phyloP scores from a whole-genome alignment of 306 rosid species.

The Prinsepia uniflora region DNA sequence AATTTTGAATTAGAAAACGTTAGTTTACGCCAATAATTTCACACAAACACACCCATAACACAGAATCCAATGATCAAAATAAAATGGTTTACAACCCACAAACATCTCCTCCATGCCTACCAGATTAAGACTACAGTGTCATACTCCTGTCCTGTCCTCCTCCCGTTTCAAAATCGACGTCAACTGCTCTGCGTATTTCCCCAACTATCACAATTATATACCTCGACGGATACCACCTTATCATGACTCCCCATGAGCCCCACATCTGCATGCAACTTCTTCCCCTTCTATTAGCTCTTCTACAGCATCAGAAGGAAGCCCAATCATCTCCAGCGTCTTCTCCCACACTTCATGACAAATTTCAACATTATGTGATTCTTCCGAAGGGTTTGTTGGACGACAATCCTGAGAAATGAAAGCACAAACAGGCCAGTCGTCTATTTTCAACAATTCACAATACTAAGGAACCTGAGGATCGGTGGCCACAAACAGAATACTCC shows the following conservation, averaged over 20 bases:
- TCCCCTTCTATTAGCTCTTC: slow-evolving; percentile 83
- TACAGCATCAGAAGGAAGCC: slow-evolving; percentile 71
- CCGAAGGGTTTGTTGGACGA: slow-evolving; percentile 82
- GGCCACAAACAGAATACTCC: no score
- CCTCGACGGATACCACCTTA: background rate
- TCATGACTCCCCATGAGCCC: slow-evolving; percentile 36
- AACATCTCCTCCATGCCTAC: no score
- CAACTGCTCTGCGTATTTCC: no score
- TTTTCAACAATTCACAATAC: slow-evolving; percentile 79
- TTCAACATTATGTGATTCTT: slow-evolving; percentile 71
- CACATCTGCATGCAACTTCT: slow-evolving; percentile 56
- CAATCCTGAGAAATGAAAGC: slow-evolving; percentile 88
- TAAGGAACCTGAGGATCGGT: no score
- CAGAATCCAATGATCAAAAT: no score
- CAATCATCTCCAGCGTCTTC: slow-evolving; percentile 81
- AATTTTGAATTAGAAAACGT: background rate
- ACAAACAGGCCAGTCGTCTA: slow-evolving; percentile 88
- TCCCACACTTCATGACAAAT: slow-evolving; percentile 74
- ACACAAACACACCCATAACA: background rate
- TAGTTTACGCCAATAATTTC: background rate
- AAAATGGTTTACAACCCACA: no score
- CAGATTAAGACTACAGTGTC: no score
- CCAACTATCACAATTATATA: no score
- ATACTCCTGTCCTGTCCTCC: no score
- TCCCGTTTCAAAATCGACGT: no score